These are phyloP conservation scores for Podospora conica DNA, from an alignment of 495 filamentous ascomycete genomes.

Conservation along the genomic window DNA sequence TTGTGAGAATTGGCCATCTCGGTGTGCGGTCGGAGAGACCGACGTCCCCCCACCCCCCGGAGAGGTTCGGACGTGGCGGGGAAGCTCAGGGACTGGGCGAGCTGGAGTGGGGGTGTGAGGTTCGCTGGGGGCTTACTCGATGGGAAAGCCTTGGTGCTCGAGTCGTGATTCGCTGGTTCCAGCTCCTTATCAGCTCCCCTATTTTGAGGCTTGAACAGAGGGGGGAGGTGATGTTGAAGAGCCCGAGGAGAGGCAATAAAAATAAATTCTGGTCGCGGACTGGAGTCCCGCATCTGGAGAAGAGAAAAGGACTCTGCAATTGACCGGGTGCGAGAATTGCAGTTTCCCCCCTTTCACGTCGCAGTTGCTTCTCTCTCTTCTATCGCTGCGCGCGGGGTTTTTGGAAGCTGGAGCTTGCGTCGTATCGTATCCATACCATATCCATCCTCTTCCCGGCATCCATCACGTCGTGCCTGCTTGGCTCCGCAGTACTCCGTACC, in stretches of 20 bases:
- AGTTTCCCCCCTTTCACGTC: neutral
- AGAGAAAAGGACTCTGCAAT: neutral
- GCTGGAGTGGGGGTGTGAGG: neutral
- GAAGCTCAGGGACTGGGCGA: neutral
- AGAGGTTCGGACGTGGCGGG: neutral
- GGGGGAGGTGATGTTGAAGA: neutral
- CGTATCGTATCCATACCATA: no score
- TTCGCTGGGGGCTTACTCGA: neutral
- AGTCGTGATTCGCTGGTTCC: neutral
- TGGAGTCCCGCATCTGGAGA: neutral
- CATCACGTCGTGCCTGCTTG: no score
- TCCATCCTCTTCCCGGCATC: no score
- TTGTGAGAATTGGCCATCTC: neutral
- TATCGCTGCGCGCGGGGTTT: no score
- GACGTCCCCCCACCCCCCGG: neutral
- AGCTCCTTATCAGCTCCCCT: neutral
- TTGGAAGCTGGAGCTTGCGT: no score
- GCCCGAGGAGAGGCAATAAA: neutral
- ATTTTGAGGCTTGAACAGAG: neutral
- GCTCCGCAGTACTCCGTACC: no score
- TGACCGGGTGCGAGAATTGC: neutral
- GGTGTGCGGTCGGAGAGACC: neutral
- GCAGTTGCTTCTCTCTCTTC: neutral
- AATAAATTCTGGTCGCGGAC: neutral
- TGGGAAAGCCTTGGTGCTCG: neutral